phyloP scores from a whole-genome alignment of 495 filamentous ascomycete species.

The Tuber calosporum region DNA sequence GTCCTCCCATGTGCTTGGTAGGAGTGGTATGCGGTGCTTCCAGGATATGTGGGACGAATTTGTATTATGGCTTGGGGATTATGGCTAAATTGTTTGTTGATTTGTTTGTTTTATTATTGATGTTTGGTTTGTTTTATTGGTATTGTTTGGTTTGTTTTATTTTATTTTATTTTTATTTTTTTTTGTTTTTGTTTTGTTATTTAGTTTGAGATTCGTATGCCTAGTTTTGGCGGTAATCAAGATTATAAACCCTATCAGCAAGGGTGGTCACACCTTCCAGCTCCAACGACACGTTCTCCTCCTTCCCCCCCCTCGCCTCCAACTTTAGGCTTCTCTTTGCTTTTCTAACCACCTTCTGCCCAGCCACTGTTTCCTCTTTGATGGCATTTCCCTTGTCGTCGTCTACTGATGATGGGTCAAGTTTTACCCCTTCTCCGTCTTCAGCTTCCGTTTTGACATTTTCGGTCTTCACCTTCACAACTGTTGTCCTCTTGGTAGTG shows the following conservation, averaged over 20 bases:
- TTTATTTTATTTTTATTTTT: too few relatives aligned
- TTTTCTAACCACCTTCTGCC: neutral
- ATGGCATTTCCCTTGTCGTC: neutral
- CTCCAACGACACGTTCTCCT: neutral
- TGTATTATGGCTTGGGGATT: too few relatives aligned
- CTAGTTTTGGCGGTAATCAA: too few relatives aligned
- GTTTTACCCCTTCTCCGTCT: slow-evolving; percentile 6
- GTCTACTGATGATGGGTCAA: neutral
- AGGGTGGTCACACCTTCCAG: slow-evolving; percentile 15
- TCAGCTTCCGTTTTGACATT: neutral
- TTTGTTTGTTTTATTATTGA: too few relatives aligned
- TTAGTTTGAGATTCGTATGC: too few relatives aligned
- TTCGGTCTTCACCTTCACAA: slow-evolving; percentile 6
- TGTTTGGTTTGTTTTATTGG: too few relatives aligned
- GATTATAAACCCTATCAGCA: slow-evolving; percentile 39
- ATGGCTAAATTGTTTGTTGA: too few relatives aligned
- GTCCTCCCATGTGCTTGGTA: too few relatives aligned
- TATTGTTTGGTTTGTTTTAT: too few relatives aligned
- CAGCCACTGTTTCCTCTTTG: neutral
- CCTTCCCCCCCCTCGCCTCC: slow-evolving; percentile 5
- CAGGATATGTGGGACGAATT: too few relatives aligned
- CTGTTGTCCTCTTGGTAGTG: neutral
- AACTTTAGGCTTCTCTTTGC: slow-evolving; percentile 3
- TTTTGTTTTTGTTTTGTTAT: too few relatives aligned
- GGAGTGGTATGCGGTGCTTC: too few relatives aligned